phyloP scores from a whole-genome alignment of 352 stramenopile species.

The Thalassiosira exigua region DNA sequence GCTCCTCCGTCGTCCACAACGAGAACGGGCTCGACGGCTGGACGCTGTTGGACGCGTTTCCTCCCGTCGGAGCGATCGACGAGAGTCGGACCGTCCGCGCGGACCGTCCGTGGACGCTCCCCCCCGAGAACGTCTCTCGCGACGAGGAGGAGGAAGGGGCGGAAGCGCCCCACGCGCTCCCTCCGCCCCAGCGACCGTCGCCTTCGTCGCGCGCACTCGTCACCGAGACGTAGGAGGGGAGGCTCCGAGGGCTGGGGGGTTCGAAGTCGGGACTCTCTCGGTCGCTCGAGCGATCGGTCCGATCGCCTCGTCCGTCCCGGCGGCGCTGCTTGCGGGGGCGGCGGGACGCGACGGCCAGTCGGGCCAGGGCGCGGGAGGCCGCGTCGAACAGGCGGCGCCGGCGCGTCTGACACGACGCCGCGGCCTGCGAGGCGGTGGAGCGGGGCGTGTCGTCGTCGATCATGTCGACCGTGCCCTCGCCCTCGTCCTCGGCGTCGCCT shows the following conservation, averaged over 20 bases:
- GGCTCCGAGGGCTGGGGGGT: constrained; percentile 52
- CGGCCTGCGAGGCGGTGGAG: constrained; percentile 40
- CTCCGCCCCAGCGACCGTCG: constrained; percentile 15
- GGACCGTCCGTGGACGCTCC: constrained; percentile 49
- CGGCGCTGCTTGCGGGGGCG: too few relatives aligned
- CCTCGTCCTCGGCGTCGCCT: neutral
- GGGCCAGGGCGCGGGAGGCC: constrained; percentile 44
- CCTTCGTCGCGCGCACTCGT: constrained; percentile 50
- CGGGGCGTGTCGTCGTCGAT: constrained; percentile 30
- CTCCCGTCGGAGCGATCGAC: neutral
- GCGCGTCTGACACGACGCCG: constrained; percentile 41
- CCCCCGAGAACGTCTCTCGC: constrained; percentile 40
- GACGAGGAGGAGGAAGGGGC: constrained; percentile 6
- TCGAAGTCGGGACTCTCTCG: constrained; percentile 45
- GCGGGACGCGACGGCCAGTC: constrained; percentile 52
- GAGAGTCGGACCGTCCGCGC: constrained; percentile 44
- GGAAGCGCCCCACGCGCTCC: too few relatives aligned
- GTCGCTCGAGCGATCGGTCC: neutral
- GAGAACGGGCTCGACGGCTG: constrained; percentile 23
- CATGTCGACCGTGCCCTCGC: neutral
- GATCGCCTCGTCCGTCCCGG: neutral
- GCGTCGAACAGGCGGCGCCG: constrained; percentile 52
- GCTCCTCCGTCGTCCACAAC: constrained; percentile 42
- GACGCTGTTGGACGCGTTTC: neutral
- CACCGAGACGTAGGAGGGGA: constrained; percentile 55